Conservation (phyloP, 192 early-diverging fungal genomes). For the Backusella macrospora region DNA sequence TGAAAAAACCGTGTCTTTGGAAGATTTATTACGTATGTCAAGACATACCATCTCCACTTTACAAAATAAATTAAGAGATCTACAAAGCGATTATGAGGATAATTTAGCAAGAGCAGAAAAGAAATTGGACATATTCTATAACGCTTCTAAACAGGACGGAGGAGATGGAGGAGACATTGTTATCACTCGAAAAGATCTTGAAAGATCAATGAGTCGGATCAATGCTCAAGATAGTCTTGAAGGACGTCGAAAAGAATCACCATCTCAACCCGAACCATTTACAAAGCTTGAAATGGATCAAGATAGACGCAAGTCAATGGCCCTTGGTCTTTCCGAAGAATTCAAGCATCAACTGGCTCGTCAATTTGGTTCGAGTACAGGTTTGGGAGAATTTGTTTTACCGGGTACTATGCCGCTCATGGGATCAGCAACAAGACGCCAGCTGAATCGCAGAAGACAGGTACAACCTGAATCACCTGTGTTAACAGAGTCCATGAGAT, state of each 20-base stretch:
- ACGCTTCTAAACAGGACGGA: constrained; percentile 34
- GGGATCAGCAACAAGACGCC: constrained; percentile 20
- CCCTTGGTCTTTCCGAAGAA: constrained; percentile 37
- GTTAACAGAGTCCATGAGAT: neutral
- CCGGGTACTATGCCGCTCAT: constrained; percentile 36
- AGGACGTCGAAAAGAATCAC: neutral
- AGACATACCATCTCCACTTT: constrained; percentile 74
- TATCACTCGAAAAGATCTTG: constrained; percentile 17
- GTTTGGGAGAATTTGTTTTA: constrained; percentile 33
- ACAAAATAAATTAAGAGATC: constrained; percentile 70
- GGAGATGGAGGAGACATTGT: constrained; percentile 29
- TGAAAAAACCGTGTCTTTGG: constrained; percentile 44
- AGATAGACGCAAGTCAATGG: constrained; percentile 20
- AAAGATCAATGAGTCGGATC: constrained; percentile 31
- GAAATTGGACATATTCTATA: constrained; percentile 24
- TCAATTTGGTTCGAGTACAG: constrained; percentile 40
- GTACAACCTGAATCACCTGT: neutral
- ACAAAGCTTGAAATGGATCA: neutral
- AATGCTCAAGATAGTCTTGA: constrained; percentile 40
- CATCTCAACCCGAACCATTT: neutral
- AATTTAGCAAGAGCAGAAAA: constrained; percentile 50
- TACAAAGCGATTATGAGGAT: constrained; percentile 66
- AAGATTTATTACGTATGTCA: constrained; percentile 65
- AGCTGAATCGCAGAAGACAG: constrained; percentile 16
- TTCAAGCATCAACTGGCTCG: constrained; percentile 38